These are phyloP conservation scores for Meyerozyma smithsonii DNA, from an alignment of 1,139 yeast genomes.

Conservation along the genomic window DNA sequence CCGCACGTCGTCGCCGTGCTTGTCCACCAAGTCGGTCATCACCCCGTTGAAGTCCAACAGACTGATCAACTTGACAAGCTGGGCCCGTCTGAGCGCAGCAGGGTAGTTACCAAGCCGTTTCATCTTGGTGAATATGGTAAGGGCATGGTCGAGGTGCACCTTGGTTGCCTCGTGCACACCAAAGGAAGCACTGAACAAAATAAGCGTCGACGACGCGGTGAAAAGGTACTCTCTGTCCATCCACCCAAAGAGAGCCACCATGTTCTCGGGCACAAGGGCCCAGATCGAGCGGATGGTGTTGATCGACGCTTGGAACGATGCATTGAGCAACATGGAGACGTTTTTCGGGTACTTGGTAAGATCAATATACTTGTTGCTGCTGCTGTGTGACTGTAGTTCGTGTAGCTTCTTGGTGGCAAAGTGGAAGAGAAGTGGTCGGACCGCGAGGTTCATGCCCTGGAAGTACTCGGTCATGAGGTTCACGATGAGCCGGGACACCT, in stretches of 20 bases:
- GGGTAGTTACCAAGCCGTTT: slow-evolving; percentile 73
- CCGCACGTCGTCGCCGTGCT: slow-evolving; percentile 48
- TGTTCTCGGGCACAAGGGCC: slow-evolving; percentile 67
- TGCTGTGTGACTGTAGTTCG: slow-evolving; percentile 40
- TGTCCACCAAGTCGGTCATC: slow-evolving; percentile 51
- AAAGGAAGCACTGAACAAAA: slow-evolving; percentile 74
- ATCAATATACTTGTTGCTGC: slow-evolving; percentile 55
- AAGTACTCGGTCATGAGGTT: slow-evolving; percentile 83
- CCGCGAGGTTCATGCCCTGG: slow-evolving; percentile 80
- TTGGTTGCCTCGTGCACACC: slow-evolving; percentile 77
- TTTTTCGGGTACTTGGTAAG: slow-evolving; percentile 65
- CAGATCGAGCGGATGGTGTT: slow-evolving; percentile 72
- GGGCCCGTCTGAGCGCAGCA: slow-evolving; percentile 70
- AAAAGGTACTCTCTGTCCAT: slow-evolving; percentile 85
- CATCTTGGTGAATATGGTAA: slow-evolving; percentile 68
- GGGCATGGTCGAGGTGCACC: slow-evolving; percentile 70
- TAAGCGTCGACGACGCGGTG: slow-evolving; percentile 74
- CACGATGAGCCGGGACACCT: slow-evolving; percentile 63
- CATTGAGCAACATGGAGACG: slow-evolving; percentile 64
- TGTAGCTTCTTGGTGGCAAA: slow-evolving; percentile 68
- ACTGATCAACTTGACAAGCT: slow-evolving; percentile 57
- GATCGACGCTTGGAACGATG: slow-evolving; percentile 80
- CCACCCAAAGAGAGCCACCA: slow-evolving; percentile 83
- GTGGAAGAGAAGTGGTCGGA: slow-evolving; percentile 74
- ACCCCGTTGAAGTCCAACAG: slow-evolving; percentile 67